A percentile compares a stretch with the other conserved stretches of the same genome.
Evolutionary conservation across 2,329 filamentous ascomycete genomes (phyloP).

Genomic region (Furcasterigmium furcatum): DNA sequence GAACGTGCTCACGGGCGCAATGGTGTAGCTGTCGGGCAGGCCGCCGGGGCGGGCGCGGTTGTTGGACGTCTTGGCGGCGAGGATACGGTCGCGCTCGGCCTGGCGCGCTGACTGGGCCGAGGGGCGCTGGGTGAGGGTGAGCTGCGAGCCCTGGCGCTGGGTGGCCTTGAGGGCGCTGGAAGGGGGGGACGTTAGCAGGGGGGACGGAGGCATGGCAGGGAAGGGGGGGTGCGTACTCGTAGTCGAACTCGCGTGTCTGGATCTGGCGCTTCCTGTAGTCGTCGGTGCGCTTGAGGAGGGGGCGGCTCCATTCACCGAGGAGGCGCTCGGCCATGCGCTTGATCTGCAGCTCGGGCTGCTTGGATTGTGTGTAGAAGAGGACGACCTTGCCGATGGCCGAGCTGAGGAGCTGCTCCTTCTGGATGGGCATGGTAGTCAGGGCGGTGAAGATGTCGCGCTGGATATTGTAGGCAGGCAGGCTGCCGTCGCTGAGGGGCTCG

Average conservation of each 20-base stretch:
- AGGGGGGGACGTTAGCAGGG: background rate
- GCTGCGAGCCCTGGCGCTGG: slow-evolving; percentile 46
- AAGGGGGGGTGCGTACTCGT: slow-evolving; percentile 43
- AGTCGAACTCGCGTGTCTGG: slow-evolving; percentile 61
- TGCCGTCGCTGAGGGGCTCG: slow-evolving; percentile 90
- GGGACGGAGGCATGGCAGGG: slow-evolving; percentile 1
- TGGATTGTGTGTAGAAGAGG: slow-evolving; percentile 95
- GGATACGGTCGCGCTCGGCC: slow-evolving; percentile 53
- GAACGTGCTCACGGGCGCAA: slow-evolving; percentile 61
- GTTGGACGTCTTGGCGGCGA: slow-evolving; percentile 50
- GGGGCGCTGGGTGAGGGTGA: slow-evolving; percentile 48
- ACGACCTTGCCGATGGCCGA: slow-evolving; percentile 96
- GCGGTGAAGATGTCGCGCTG: slow-evolving; percentile 90
- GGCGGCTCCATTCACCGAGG: slow-evolving; percentile 93
- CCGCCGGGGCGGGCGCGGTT: slow-evolving; percentile 56
- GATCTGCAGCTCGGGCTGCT: slow-evolving; percentile 81
- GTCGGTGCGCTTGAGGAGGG: slow-evolving; percentile 89
- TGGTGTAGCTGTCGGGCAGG: slow-evolving; percentile 54
- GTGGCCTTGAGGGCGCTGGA: slow-evolving; percentile 32
- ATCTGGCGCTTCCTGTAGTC: slow-evolving; percentile 85
- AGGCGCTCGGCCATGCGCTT: slow-evolving; percentile 91
- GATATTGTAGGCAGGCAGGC: slow-evolving; percentile 93
- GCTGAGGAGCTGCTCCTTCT: slow-evolving; percentile 85
- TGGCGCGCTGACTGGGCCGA: slow-evolving; percentile 37
- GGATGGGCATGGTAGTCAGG: slow-evolving; percentile 76